phyloP scores from a whole-genome alignment of 1,284 basidiomycete genomes.

The Leccinum variabile region DNA sequence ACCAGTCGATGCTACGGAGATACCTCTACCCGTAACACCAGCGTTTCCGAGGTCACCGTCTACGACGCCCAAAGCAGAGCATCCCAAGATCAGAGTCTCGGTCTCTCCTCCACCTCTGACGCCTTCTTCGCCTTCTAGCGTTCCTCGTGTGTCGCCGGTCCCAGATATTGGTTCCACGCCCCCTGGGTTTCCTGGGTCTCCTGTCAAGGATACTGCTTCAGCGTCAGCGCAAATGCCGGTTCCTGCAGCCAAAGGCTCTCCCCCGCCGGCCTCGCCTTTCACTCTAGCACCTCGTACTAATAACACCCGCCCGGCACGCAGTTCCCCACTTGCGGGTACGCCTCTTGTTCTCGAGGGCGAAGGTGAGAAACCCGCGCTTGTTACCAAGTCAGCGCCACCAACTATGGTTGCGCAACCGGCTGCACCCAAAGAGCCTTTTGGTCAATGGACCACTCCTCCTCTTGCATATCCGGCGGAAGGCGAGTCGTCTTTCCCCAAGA shows the following conservation, averaged over 20 bases:
- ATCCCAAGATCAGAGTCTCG: slow-evolving; percentile 23
- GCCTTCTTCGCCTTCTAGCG: slow-evolving; percentile 20
- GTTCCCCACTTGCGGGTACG: slow-evolving; percentile 58
- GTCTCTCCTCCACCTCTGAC: slow-evolving; percentile 28
- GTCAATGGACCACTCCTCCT: slow-evolving; percentile 22
- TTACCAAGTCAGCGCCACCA: slow-evolving; percentile 21
- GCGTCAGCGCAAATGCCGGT: slow-evolving; percentile 35
- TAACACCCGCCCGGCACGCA: slow-evolving; percentile 54
- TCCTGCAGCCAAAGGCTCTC: slow-evolving; percentile 19
- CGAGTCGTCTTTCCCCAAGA: slow-evolving; percentile 36
- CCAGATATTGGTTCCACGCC: slow-evolving; percentile 48
- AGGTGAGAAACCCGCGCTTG: slow-evolving; percentile 31
- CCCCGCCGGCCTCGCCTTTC: slow-evolving; percentile 32
- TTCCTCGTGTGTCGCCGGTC: slow-evolving; percentile 23
- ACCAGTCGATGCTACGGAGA: slow-evolving; percentile 19
- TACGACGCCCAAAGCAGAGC: slow-evolving; percentile 47
- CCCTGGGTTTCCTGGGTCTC: slow-evolving; percentile 49
- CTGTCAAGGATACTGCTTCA: slow-evolving; percentile 34
- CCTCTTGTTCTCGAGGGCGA: slow-evolving; percentile 47
- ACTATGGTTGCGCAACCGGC: slow-evolving; percentile 32
- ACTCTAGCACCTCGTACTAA: slow-evolving; percentile 47
- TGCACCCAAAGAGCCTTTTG: slow-evolving; percentile 40
- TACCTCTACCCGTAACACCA: slow-evolving; percentile 25
- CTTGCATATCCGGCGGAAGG: slow-evolving; percentile 13
- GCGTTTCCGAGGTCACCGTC: slow-evolving; percentile 29